phyloP scores from a whole-genome alignment of 1,139 yeast species.

The Casaregolazyma suthepensis region DNA sequence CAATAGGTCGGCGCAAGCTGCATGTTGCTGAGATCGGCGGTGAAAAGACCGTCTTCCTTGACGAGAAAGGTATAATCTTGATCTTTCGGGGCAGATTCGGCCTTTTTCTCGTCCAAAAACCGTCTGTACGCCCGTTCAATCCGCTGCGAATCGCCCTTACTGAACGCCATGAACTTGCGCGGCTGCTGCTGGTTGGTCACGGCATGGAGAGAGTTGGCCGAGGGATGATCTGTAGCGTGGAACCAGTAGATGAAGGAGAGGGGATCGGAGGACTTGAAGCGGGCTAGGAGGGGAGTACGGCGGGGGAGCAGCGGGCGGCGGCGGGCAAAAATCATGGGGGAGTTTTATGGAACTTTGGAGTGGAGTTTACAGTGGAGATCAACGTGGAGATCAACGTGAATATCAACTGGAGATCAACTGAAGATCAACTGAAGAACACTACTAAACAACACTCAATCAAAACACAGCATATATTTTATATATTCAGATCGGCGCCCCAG shows the following conservation, averaged over 20 bases:
- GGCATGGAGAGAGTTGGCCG: slow-evolving; percentile 52
- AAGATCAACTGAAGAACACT: too few species aligned
- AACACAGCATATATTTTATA: too few species aligned
- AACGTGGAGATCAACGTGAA: not conserved
- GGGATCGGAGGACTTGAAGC: not conserved
- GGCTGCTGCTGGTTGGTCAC: slow-evolving; percentile 27
- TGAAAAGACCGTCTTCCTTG: slow-evolving; percentile 73
- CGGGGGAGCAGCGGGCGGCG: not conserved
- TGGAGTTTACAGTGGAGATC: not conserved
- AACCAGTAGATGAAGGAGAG: slow-evolving; percentile 46
- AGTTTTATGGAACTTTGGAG: not conserved
- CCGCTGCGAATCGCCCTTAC: slow-evolving; percentile 52
- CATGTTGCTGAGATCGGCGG: slow-evolving; percentile 55
- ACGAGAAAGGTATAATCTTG: slow-evolving; percentile 35
- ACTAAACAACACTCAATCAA: too few species aligned
- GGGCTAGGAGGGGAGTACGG: not conserved
- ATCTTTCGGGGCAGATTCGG: slow-evolving; percentile 4
- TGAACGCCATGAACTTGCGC: slow-evolving; percentile 62
- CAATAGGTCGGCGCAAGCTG: slow-evolving; percentile 70
- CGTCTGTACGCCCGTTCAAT: slow-evolving; percentile 48
- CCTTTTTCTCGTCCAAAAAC: slow-evolving; percentile 2
- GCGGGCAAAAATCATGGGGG: not conserved
- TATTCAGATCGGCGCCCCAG: too few species aligned
- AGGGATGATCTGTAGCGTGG: slow-evolving; percentile 75
- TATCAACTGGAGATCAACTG: not conserved